These are phyloP conservation scores for Dianthus caryophyllus DNA, from an alignment of 148 eudicot species.

Conservation along the genomic window DNA sequence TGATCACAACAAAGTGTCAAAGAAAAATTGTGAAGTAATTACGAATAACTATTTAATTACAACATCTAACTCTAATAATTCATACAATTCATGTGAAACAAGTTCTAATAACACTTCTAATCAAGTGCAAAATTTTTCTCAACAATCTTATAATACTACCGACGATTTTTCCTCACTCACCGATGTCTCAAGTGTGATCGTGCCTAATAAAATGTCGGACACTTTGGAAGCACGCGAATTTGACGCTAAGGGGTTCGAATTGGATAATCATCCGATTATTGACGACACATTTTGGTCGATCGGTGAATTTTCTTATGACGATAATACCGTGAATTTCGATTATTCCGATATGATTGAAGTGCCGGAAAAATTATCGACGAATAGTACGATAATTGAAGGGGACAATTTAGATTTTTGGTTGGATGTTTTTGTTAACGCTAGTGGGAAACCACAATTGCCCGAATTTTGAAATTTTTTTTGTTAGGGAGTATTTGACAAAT, in stretches of 20 bases:
- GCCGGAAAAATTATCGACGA: constrained; percentile 1
- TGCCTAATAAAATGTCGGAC: not conserved
- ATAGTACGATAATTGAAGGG: not conserved
- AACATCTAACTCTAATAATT: too few species aligned
- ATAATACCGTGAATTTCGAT: not conserved
- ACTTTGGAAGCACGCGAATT: not conserved
- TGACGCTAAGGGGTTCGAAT: not conserved
- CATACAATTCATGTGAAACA: not conserved
- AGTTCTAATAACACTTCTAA: not conserved
- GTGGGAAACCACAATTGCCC: constrained; percentile 38
- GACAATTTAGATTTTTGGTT: constrained; percentile 46
- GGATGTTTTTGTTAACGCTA: constrained; percentile 36
- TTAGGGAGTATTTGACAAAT: not conserved
- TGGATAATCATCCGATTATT: constrained; percentile 30
- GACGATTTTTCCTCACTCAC: constrained; percentile 40
- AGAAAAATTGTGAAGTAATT: not conserved
- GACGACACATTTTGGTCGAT: constrained; percentile 54
- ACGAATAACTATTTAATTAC: not conserved
- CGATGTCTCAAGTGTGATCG: constrained; percentile 21
- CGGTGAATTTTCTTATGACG: constrained; percentile 12
- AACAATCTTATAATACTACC: constrained; percentile 29
- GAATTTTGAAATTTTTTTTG: constrained; percentile 29
- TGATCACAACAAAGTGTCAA: not conserved
- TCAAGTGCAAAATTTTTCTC: constrained; percentile 22
- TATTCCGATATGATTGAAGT: not conserved